Percentiles rank a stretch among this genome's conserved stretches.
phyloP scores from a whole-genome alignment of 495 filamentous ascomycete genomes.

The Aspergillus ostianus region DNA sequence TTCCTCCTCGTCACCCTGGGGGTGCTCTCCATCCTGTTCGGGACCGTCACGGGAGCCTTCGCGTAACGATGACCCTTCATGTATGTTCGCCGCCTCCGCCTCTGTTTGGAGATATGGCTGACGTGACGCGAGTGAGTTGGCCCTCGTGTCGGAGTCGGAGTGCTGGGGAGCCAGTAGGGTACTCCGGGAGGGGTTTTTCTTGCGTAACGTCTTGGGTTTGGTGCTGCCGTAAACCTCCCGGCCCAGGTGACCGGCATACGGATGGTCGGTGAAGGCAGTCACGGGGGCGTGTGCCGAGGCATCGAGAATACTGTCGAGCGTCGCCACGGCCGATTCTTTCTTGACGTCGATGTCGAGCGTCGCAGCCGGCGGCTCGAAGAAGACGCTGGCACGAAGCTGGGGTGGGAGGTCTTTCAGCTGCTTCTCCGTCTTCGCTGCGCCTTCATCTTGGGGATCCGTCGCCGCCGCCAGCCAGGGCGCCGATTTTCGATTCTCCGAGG shows the following conservation, averaged over 20 bases:
- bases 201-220: constrained; percentile 29
- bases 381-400: constrained; percentile 85
- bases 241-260: constrained; percentile 71
- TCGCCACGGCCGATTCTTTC: constrained; percentile 78
- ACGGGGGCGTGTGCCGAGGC: constrained; percentile 94
- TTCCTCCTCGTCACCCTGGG: constrained; percentile 30
- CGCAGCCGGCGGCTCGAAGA: constrained; percentile 72
- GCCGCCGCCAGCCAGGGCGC: constrained; percentile 34
- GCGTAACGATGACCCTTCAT: constrained; percentile 21
- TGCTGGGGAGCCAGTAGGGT: constrained; percentile 19
- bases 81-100: constrained; percentile 15
- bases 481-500: constrained; percentile 46
- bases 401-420: constrained; percentile 63
- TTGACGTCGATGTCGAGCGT: constrained; percentile 66
- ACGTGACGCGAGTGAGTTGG: constrained; percentile 11
- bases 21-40: constrained; percentile 19
- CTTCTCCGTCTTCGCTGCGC: constrained; percentile 28
- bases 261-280: constrained; percentile 91
- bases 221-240: constrained; percentile 59
- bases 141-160: constrained; percentile 16
- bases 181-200: constrained; percentile 23
- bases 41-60: constrained; percentile 18
- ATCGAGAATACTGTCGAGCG: constrained; percentile 89
- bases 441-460: constrained; percentile 20
- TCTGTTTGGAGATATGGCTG: constrained; percentile 18